Base-by-base conservation (phyloP, 1,139 yeast species). In the Diutina ranongensis region DNA sequence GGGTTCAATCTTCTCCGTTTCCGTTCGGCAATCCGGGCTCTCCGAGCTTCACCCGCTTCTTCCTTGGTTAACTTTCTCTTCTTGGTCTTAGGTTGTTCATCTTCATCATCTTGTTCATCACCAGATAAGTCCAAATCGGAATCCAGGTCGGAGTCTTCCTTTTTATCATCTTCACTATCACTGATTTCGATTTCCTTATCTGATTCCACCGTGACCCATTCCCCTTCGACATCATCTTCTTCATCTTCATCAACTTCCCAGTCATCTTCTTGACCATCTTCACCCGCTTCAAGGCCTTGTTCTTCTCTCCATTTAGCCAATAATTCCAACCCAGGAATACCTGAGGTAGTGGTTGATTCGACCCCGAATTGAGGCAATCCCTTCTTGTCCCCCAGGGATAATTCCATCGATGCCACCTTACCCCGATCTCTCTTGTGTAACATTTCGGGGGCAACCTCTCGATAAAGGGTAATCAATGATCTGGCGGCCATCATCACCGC, bases 381-480 rank as follows among this genome's bases (percentile, higher is more conserved):
- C 33, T 50, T 48, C 51, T 53, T 55, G 36, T 62, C 67, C 32
- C 81, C 80, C 46, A 74, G 73, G 54, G 80, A 81, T 50, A 88
- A 52, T 49, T 78, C 94, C 75, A 89, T 83, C 22, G 94, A 72
- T 13, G 96, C 97, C 34, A 71, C 66, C 67, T 92, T 92, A 58
- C 98, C 98, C 60, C 98, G 76, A 60, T 94, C 97, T 59, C 86
- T 88, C 56, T 80, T 75, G 48, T 75, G 72, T 57, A 92, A 75
- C 97, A 92, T 86, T 54, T 92, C 95, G 4, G 99, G 99, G 1
- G 97, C 97, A 46, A 88, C 81, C 52, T 88, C 97, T 63, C 99
- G 76, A 63, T 85, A 92, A 47, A 92, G 70, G 0, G 89, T 67
- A 50, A 92, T 79, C 64, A 92, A 74, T n/a, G 94, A 78, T 57